Conservation (phyloP, 1,139 yeast species). For the Suhomyces taliae region DNA sequence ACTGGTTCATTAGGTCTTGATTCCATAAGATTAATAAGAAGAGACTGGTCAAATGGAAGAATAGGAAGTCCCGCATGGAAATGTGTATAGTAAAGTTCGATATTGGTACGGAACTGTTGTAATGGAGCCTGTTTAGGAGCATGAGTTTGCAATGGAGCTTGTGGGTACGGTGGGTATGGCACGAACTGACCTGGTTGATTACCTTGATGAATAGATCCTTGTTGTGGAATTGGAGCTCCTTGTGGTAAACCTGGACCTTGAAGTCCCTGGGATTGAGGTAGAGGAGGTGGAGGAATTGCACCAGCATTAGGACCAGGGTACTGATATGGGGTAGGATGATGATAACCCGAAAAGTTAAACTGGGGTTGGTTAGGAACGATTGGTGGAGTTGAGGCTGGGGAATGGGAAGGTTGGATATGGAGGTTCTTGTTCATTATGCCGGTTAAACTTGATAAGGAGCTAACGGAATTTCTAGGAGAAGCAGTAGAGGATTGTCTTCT, state of each 20-base stretch:
- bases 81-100: conserved; percentile 47
- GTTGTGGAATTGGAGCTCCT: neutral
- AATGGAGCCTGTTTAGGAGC: conserved; percentile 18
- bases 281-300: conserved; percentile 2
- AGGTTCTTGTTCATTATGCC: conserved; percentile 40
- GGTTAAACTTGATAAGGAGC: conserved; percentile 46
- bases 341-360: neutral
- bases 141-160: neutral
- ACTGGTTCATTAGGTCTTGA: conserved; percentile 20
- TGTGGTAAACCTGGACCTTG: neutral
- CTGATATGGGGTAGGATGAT: neutral
- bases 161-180: neutral
- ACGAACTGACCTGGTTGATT: neutral
- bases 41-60: conserved; percentile 49
- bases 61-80: conserved; percentile 60
- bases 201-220: too few relatives aligned
- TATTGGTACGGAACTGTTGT: conserved; percentile 17
- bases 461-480: conserved; percentile 50
- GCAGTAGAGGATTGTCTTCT: conserved; percentile 22
- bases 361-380: neutral
- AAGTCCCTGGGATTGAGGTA: too few relatives aligned
- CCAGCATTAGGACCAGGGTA: neutral
- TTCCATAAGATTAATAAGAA: conserved; percentile 24
- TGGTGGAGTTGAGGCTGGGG: conserved; percentile 1
- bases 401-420: conserved; percentile 6